Percentiles rank a stretch among this genome's conserved stretches.
Evolutionary conservation across 176 grass and related monocot species (phyloP).

Genomic region (Oryza nivara): DNA sequence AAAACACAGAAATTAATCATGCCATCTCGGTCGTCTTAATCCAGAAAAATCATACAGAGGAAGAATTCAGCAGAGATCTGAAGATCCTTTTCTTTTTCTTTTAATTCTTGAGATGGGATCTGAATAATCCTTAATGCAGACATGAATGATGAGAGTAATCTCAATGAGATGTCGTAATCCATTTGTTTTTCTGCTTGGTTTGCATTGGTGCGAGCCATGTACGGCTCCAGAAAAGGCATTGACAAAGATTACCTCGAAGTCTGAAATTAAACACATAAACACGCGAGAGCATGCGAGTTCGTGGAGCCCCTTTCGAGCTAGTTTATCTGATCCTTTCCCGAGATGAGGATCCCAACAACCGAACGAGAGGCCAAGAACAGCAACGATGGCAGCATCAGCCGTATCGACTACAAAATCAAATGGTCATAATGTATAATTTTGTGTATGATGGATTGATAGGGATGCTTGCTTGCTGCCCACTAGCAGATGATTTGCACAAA

Average conservation of each 20-base stretch:
- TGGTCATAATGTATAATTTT: not conserved
- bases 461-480: not conserved
- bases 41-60: not conserved
- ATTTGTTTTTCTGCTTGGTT: not conserved
- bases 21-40: not conserved
- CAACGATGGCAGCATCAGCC: slow-evolving; percentile 16
- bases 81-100: not conserved
- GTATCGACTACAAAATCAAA: not conserved
- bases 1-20: not conserved
- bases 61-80: not conserved
- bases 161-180: not conserved
- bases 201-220: slow-evolving; percentile 3
- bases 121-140: not conserved
- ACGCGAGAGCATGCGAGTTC: slow-evolving; percentile 19
- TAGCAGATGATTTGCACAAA: not conserved
- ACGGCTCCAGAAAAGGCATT: slow-evolving; percentile 9
- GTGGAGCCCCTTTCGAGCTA: slow-evolving; percentile 31
- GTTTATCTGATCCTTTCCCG: slow-evolving; percentile 2
- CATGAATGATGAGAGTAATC: not conserved
- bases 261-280: not conserved
- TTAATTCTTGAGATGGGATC: not conserved
- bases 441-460: not conserved
- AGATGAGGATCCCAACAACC: slow-evolving; percentile 20
- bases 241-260: not conserved
- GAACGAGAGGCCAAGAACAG: not conserved